phyloP scores from a whole-genome alignment of 2,329 filamentous ascomycete species.

The Penicillium sp. region DNA sequence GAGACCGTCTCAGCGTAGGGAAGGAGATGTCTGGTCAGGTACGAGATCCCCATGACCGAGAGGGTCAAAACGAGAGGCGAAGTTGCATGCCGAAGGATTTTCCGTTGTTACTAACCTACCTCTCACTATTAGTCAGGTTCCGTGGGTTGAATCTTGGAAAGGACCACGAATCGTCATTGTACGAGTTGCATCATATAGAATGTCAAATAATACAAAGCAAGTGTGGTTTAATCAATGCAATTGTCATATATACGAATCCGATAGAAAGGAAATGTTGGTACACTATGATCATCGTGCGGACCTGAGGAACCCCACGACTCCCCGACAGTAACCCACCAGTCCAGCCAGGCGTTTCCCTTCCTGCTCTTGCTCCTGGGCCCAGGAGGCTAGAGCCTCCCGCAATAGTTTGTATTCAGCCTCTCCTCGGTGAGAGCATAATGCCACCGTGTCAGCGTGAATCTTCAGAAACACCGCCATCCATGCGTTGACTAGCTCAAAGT shows the following conservation, averaged over 20 bases:
- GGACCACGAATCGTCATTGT: no score
- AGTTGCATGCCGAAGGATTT: not conserved
- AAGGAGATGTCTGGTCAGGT: slow-evolving; percentile 29
- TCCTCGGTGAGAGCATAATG: slow-evolving; percentile 42
- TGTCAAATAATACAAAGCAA: no score
- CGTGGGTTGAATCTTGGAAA: no score
- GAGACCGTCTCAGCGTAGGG: slow-evolving; percentile 27
- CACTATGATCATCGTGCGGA: slow-evolving; percentile 44
- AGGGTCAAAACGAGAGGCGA: not conserved
- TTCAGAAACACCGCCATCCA: slow-evolving; percentile 96
- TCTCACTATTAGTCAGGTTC: no score
- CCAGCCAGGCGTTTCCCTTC: slow-evolving; percentile 67
- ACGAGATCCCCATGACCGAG: slow-evolving; percentile 31
- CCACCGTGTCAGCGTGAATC: slow-evolving; percentile 62
- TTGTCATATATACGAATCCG: no score
- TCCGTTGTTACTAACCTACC: not conserved
- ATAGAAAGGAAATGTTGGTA: no score
- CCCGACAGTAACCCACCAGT: slow-evolving; percentile 79
- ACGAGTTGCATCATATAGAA: no score
- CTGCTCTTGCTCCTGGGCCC: slow-evolving; percentile 65
- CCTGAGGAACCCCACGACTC: slow-evolving; percentile 76
- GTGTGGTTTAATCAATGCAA: no score
- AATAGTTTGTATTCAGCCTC: slow-evolving; percentile 44
- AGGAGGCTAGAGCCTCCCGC: slow-evolving; percentile 57
- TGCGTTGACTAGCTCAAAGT: slow-evolving; percentile 90